These are phyloP conservation scores for Globisporangium yorkense DNA, from an alignment of 352 stramenopile genomes.

Conservation along the genomic window DNA sequence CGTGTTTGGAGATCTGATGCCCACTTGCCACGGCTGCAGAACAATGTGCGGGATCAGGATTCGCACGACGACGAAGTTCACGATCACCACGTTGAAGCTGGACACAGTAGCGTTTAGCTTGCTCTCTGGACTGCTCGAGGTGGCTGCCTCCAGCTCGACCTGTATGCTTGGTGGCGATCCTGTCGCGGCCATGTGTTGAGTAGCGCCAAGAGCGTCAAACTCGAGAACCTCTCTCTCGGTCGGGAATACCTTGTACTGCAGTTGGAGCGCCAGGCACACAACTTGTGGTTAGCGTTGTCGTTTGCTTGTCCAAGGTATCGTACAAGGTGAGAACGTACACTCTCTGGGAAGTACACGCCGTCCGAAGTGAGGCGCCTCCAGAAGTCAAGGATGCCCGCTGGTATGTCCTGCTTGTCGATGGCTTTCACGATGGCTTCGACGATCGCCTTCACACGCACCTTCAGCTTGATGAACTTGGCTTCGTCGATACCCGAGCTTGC, in stretches of 20 bases:
- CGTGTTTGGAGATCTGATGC: conserved; percentile 21
- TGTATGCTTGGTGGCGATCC: background rate
- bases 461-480: conserved; percentile 37
- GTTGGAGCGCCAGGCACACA: background rate
- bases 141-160: background rate
- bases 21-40: conserved; percentile 39
- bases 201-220: conserved; percentile 53
- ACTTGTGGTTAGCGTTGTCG: background rate
- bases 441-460: conserved; percentile 57
- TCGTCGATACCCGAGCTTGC: conserved; percentile 3
- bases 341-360: conserved; percentile 58
- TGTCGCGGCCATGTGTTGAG: conserved; percentile 24
- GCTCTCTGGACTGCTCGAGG: background rate
- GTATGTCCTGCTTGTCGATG: conserved; percentile 45
- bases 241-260: conserved; percentile 52
- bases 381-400: conserved; percentile 50
- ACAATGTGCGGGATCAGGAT: conserved; percentile 58
- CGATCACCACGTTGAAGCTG: conserved; percentile 45
- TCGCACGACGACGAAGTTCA: conserved; percentile 60
- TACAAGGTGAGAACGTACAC: conserved; percentile 19
- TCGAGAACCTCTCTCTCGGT: conserved; percentile 36
- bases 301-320: background rate
- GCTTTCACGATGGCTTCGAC: conserved; percentile 39
- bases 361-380: conserved; percentile 45
- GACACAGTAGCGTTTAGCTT: conserved; percentile 1